phyloP scores from a whole-genome alignment of 192 early-diverging fungal genomes.

The Cladochytrium replicatum region DNA sequence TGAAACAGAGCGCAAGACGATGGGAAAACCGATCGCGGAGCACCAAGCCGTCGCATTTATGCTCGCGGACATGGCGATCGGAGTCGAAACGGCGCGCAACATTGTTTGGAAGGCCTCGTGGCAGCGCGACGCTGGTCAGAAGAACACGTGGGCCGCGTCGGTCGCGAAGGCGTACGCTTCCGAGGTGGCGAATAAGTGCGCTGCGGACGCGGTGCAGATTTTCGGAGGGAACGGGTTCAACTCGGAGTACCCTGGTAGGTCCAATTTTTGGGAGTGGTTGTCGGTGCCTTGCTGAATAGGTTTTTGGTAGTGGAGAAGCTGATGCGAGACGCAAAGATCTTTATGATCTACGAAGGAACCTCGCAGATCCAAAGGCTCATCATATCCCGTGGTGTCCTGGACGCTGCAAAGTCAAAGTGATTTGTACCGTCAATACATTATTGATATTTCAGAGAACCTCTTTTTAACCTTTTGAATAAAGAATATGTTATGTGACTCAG shows the following conservation, averaged over 20 bases:
- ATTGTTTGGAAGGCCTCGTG: constrained; percentile 79
- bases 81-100: constrained; percentile 76
- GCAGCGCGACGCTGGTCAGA: constrained; percentile 68
- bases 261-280: no score
- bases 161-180: constrained; percentile 73
- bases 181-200: constrained; percentile 48
- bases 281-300: no score
- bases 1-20: constrained; percentile 90
- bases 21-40: constrained; percentile 80
- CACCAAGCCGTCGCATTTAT: constrained; percentile 91
- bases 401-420: constrained; percentile 44
- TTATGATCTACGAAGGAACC: constrained; percentile 96
- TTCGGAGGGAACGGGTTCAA: constrained; percentile 87
- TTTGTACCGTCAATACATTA: no score
- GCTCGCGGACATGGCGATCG: constrained; percentile 95
- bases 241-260: constrained; percentile 81
- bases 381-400: constrained; percentile 73
- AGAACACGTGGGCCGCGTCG: constrained; percentile 92
- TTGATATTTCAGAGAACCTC: no score
- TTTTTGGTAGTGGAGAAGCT: constrained; percentile 98
- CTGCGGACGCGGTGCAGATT: constrained; percentile 90
- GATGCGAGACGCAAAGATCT: constrained; percentile 89
- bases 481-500: no score
- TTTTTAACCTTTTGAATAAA: no score
- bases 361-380: constrained; percentile 91